Evolutionary conservation across 352 stramenopile species (phyloP), one percentile per base, ranked within the genome.

Genomic region (Pythium chondricola): DNA sequence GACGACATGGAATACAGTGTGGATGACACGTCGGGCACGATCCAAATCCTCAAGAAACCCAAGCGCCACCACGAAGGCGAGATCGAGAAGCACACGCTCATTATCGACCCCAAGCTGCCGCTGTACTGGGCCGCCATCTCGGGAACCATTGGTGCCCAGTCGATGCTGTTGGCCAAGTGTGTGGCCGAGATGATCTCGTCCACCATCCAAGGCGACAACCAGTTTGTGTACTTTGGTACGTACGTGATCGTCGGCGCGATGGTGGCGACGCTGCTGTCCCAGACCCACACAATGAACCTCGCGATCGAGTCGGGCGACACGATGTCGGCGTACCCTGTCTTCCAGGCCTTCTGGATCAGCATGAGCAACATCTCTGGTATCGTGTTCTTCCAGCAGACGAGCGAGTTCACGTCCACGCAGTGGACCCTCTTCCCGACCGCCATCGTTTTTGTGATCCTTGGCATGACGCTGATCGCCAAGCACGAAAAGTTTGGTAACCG

Each of bases 401-500:
- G 89, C 56, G 74, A 70, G 48, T 94, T 94, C 41, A 91, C 75
- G 25, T 67, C 57, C 43, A 73, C 79, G 4, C 83, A 94, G 67
- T 91, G 80, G 76, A 74, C 85, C 52, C 83, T 91, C 56, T 94
- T 92, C 63, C 80, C 80, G 5, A 58, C 53, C 29, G 83, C 83
- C 9, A 80, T 94, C 38, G 31, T 67, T 11, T 59, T 88, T n/a
- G 83, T 91, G 48, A 57, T 86, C 18, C 30, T 83, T 7, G 83
- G 83, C 21, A 91, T 93, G 43, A 84, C 63, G 50, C 65, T 93
- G 4, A 68, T 93, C 24, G 85, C 83, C 20, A 93, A 93, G 63
- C 83, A 93, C 57, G 69, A 93, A 61, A 93, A 93, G 62, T 91
- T 91, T 39, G 83, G 83, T 52, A 91, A 90, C 62, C 72, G 76